Conservation (phyloP, 2,329 filamentous ascomycete species). For the Acrodontium crateriforme region DNA sequence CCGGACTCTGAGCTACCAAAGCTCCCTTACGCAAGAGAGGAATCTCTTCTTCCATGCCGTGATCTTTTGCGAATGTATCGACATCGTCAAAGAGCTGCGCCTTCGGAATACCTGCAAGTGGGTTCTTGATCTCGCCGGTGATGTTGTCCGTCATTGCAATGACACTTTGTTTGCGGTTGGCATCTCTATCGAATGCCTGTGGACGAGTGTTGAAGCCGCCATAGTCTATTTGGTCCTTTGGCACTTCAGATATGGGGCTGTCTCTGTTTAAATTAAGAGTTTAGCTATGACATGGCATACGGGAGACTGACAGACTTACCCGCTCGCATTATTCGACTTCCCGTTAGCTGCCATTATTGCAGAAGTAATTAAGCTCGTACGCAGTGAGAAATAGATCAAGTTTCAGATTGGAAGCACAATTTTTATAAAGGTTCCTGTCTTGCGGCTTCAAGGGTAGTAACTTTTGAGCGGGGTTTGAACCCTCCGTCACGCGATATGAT, state of each 20-base stretch:
- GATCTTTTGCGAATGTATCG: constrained; percentile 38
- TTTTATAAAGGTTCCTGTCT: too few relatives aligned
- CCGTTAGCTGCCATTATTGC: too few relatives aligned
- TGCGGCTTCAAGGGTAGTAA: too few relatives aligned
- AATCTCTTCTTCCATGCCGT: constrained; percentile 27
- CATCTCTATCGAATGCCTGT: not conserved
- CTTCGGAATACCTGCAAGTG: constrained; percentile 39
- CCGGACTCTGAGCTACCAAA: constrained; percentile 36
- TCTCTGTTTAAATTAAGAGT: not conserved
- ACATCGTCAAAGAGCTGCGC: constrained; percentile 41
- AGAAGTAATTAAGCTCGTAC: too few relatives aligned
- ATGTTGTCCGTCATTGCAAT: constrained; percentile 2
- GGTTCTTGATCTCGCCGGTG: constrained; percentile 33
- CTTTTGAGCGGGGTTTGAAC: too few relatives aligned
- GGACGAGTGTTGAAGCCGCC: constrained; percentile 1
- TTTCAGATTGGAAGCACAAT: too few relatives aligned
- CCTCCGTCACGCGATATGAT: too few relatives aligned
- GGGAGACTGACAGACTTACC: too few relatives aligned
- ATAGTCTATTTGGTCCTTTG: not conserved
- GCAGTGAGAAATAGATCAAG: too few relatives aligned
- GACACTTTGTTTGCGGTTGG: constrained; percentile 6
- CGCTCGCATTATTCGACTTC: too few relatives aligned
- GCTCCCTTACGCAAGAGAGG: constrained; percentile 34
- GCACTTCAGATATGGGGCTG: not conserved
- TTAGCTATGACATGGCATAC: not conserved